Evolutionary conservation across 176 grass and related monocot species (phyloP), one percentile per base, ranked within the genome.

Genomic region (Zizania latifolia): DNA sequence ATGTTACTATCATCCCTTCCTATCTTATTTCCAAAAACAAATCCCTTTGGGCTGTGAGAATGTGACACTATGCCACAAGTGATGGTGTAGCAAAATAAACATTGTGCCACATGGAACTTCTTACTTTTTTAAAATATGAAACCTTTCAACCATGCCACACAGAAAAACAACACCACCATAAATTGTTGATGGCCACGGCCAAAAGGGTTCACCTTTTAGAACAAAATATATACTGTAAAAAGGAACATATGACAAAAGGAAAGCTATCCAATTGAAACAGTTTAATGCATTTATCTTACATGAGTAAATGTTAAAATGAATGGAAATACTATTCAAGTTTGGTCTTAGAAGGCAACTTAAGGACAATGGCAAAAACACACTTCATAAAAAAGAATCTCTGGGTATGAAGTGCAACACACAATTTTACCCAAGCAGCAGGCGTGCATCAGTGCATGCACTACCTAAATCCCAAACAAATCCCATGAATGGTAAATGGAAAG

Each of bases 1-100:
- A n/a, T n/a, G 54, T 53, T 32, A 55, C 55, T 44, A 15, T 45
- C 55, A 56, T n/a, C 71, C 58, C 77, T 87, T 9, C 16, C 46
- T 51, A 51, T 8, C 6, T 51, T 51, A 21, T 51, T 51, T 45
- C 15, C 43, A 45, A 51, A 51, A 51, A 51, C n/a, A 9, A 9
- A 21, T n/a, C 17, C 46, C 46, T 51, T 45, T 51, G 21, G 19
- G 46, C 46, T 51, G 46, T n/a, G 6, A 2, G 19, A 6, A 3
- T 4, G 1, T 51, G 46, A 16, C 4, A 45, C 17, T 51, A 8
- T 21, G 19, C 46, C 19, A 51, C 46, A 16, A 51, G 7, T 51
- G 6, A 21, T 48, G 19, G 19, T 21, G 4, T 21, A 6, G 19
- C 46, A 51, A 51, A 51, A 51, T 51, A 19, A 21, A 21, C 19